phyloP scores from a whole-genome alignment of 2,329 filamentous ascomycete species.

The Podosphaera aphanis region DNA sequence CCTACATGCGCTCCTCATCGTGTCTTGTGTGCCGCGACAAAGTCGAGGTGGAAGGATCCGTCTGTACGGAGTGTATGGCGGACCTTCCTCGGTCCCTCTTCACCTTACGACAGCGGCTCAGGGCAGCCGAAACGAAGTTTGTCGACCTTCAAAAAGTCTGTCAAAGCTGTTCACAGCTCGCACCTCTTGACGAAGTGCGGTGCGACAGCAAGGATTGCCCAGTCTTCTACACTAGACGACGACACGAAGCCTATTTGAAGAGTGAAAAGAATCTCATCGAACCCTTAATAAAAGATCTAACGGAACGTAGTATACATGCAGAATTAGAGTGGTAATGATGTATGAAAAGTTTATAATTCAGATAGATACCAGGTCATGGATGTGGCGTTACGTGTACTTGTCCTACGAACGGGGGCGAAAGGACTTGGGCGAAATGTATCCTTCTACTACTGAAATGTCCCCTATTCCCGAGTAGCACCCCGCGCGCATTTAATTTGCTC shows the following conservation, averaged over 20 bases:
- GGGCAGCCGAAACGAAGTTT: conserved; percentile 37
- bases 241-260: conserved; percentile 20
- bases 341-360: too few relatives aligned
- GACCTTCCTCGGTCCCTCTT: conserved; percentile 37
- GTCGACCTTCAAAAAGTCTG: conserved; percentile 48
- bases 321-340: conserved; percentile 14
- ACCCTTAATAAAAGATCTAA: conserved; percentile 20
- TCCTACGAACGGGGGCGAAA: too few relatives aligned
- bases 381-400: too few relatives aligned
- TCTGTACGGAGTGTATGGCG: conserved; percentile 35
- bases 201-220: conserved; percentile 87
- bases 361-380: too few relatives aligned
- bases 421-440: too few relatives aligned
- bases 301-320: conserved; percentile 11
- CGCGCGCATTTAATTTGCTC: too few relatives aligned
- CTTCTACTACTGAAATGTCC: too few relatives aligned
- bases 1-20: conserved; percentile 63
- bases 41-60: conserved; percentile 21
- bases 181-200: conserved; percentile 50
- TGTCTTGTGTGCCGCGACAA: conserved; percentile 49
- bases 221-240: conserved; percentile 62
- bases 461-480: too few relatives aligned
- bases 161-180: conserved; percentile 51
- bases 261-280: conserved; percentile 13
- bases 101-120: conserved; percentile 36